Base-by-base conservation (phyloP, 164 flowering plant genomes). In the Cinnamomum micranthum region DNA sequence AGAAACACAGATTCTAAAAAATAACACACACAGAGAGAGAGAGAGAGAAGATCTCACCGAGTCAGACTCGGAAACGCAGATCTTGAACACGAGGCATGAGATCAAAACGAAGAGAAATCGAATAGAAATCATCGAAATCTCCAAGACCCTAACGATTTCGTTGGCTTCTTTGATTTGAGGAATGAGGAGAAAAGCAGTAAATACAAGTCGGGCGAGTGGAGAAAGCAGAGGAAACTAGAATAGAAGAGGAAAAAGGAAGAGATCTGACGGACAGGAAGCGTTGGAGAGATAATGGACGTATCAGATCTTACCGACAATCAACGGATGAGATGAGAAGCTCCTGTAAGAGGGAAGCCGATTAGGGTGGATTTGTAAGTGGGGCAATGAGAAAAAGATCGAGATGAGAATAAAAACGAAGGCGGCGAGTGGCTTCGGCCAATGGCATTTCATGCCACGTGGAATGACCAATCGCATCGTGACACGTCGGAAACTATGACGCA, bases 41-140 rank as follows among this genome's bases (percentile, higher is more conserved):
- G 51, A 74, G 50, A 35, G 14, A 71, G 4, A 79, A 31, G 28
- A 19, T 35, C 74, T 62, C 76, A 84, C 86, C 68, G 80, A 12
- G 52, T 79, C 81, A 20, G 87, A 63, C 52, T 79, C 81, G 13
- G 87, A 69, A 25, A 77, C 77, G 77, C 58, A 73, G 27, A 85
- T 74, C 73, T 74, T 81, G 19, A 75, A 75, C n/a, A 80, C 69
- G 59, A 75, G 70, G 75, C 76, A 78, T 62, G 80, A 73, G 9
- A 75, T 11, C 65, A 82, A 70, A 27, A 81, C 65, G 67, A 83
- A n/a, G 27, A 73, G 74, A 52, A 71, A 68, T 20, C 64, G 64
- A 19, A 67, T 73, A 65, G 71, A 58, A 62, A 69, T 55, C 83
- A 73, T 79, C 71, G 68, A 52, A 63, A 72, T 31, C 24, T 62